phyloP scores from a whole-genome alignment of 78 protist species.

The Dictyostelium capitatum region DNA sequence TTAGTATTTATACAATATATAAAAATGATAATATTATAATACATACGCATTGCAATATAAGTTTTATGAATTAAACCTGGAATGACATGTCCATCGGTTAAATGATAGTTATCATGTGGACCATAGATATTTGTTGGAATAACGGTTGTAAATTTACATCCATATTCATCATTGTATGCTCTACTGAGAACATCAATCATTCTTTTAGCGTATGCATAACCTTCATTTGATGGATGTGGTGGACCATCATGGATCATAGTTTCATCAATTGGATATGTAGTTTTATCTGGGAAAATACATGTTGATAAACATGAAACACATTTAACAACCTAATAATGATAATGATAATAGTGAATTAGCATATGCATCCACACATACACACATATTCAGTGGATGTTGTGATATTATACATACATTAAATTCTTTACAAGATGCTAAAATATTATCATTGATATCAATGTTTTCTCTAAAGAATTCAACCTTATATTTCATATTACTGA shows the following conservation, averaged over 20 bases:
- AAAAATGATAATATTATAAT: not conserved
- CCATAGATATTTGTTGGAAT: conserved; percentile 97
- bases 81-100: conserved; percentile 92
- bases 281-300: conserved; percentile 98
- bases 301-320: conserved; percentile 93
- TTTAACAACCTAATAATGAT: conserved; percentile 50
- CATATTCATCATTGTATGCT: conserved; percentile 89
- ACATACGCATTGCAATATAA: conserved; percentile 83
- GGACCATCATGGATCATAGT: conserved; percentile 96
- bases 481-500: conserved; percentile 90
- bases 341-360: not conserved
- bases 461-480: conserved; percentile 89
- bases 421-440: conserved; percentile 77
- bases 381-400: not conserved
- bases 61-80: conserved; percentile 96
- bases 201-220: conserved; percentile 96
- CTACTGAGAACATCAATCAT: conserved; percentile 91
- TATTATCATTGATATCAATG: conserved; percentile 91
- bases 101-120: conserved; percentile 92
- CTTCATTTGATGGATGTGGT: conserved; percentile 95
- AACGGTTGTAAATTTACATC: conserved; percentile 90
- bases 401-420: conserved; percentile 24
- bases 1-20: not conserved
- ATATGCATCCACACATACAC: not conserved
- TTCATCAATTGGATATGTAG: conserved; percentile 96